Percentiles rank a stretch among this genome's conserved stretches.
These are phyloP conservation scores for Eutrema salsugineum DNA, from an alignment of 441 rosid genomes.

Conservation along the genomic window DNA sequence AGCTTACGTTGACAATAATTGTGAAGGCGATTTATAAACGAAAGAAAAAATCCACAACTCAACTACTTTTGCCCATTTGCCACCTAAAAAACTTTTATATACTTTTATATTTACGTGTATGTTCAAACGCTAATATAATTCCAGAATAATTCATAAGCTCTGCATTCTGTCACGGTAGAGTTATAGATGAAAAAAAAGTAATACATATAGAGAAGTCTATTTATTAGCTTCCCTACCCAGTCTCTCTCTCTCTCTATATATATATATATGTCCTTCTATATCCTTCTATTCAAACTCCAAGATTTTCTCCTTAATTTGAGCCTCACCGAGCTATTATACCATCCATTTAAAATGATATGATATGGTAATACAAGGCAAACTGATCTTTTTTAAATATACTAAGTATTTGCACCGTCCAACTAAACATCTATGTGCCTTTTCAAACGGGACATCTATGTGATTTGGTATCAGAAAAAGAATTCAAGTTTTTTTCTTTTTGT, in stretches of 20 bases:
- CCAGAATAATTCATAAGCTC: neutral
- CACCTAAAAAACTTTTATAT: neutral
- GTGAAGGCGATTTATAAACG: neutral
- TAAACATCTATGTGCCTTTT: no score
- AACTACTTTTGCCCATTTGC: neutral
- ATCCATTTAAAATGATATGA: neutral
- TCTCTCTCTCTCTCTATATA: no score
- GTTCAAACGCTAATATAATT: neutral
- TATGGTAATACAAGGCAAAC: neutral
- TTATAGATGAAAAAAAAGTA: no score
- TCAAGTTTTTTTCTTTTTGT: neutral
- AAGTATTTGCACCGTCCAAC: constrained; percentile 17
- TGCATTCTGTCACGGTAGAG: no score
- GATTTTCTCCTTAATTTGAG: no score
- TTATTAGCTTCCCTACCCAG: no score
- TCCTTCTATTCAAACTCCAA: no score
- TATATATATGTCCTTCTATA: no score
- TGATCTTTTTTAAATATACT: neutral
- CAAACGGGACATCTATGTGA: neutral
- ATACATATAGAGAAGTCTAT: no score
- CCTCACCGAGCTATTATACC: neutral
- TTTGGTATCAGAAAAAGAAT: neutral
- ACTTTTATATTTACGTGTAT: neutral
- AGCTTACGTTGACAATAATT: neutral
- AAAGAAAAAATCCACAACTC: neutral